Base-by-base conservation (phyloP, 768 basidiomycete species). In the Macrolepiota fuliginosa region DNA sequence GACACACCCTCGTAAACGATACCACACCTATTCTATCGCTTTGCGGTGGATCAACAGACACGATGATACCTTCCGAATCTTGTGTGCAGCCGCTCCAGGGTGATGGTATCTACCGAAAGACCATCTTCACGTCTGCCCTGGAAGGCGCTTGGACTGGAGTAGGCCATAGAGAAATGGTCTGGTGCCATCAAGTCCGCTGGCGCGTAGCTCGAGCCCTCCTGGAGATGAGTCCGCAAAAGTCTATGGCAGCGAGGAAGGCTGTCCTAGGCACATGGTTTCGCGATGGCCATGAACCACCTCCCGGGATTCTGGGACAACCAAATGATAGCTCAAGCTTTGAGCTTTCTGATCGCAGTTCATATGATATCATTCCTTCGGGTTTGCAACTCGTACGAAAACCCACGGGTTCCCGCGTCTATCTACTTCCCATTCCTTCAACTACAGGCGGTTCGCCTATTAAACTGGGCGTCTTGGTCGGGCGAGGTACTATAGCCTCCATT, bases 181-280 rank as follows among this genome's bases (percentile, higher is more conserved):
- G 97, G 97, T 98, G 97, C 70, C 93, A 98, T 73, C 97, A 99
- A 74, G 88, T 98, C 10, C 89, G 97, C 42, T 93, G 90, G 90
- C 84, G 87, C 24, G 79, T 96, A 36, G 95, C 95, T 15, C 81
- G 92, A 56, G 85, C 87, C 19, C 87, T 88, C 25, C 74, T 98
- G 5, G 91, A 93, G 67, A 75, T 91, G 82, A 82, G 2, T 69
- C 64, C n/a, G 65, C 74, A 0, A 51, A 54, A 27, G 70, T 37
- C 68, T 1, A 45, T 66, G 3, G 64, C 51, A 3, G 73, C 72
- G 1, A 75, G 76, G 32, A 75, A 67, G 0, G 64, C 61, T 4
- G 66, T 83, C 12, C 73, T 94, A 19, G 86, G 89, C 64, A 77
- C 69, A 53, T 93, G 92, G 92, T 72, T 94, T 53, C 77, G 86